These are phyloP conservation scores for Bipolaris sorokiniana DNA, from an alignment of 2,329 filamentous ascomycete species.

Conservation along the genomic window DNA sequence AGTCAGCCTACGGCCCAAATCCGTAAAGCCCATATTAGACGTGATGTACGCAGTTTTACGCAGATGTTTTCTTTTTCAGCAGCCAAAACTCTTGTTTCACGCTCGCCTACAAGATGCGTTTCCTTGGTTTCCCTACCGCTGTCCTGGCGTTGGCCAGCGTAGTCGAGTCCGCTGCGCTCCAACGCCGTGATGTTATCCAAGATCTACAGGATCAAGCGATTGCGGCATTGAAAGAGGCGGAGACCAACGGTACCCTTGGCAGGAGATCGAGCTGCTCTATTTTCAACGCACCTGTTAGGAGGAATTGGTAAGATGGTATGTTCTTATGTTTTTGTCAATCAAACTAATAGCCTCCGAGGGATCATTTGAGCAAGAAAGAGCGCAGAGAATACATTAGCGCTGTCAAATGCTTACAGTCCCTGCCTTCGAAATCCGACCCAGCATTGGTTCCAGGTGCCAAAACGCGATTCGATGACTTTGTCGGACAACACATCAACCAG, in stretches of 20 bases:
- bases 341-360: neutral
- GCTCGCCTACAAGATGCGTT: conserved; percentile 7
- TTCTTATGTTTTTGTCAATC: neutral
- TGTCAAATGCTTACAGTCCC: conserved; percentile 27
- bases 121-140: conserved; percentile 5
- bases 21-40: conserved; percentile 1
- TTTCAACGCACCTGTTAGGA: conserved; percentile 15
- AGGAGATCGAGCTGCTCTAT: conserved; percentile 14
- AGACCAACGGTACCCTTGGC: conserved; percentile 9
- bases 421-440: conserved; percentile 21
- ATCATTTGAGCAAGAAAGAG: conserved; percentile 7
- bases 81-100: neutral
- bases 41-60: neutral
- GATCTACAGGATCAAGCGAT: conserved; percentile 23
- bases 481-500: conserved; percentile 31
- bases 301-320: conserved; percentile 21
- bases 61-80: neutral
- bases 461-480: conserved; percentile 38
- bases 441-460: conserved; percentile 24
- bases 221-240: conserved; percentile 13
- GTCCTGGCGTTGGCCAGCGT: conserved; percentile 17
- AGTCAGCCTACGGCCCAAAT: neutral
- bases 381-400: conserved; percentile 28
- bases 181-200: conserved; percentile 15
- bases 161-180: conserved; percentile 12